A percentile compares a stretch with the other conserved stretches of the same genome.
These are phyloP conservation scores for Phialocephala sp. DNA, from an alignment of 2,329 filamentous ascomycete genomes.

Conservation along the genomic window DNA sequence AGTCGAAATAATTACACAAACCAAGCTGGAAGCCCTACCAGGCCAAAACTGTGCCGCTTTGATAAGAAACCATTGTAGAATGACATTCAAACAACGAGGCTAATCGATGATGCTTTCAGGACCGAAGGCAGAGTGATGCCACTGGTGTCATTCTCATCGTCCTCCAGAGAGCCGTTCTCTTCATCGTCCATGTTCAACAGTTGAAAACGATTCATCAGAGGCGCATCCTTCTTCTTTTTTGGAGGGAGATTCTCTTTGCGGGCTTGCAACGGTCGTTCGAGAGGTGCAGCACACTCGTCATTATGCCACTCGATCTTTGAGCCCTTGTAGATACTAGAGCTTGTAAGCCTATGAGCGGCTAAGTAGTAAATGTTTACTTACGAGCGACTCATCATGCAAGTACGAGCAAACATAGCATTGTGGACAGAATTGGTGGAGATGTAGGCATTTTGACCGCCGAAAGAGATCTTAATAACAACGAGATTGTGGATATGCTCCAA, in stretches of 20 bases:
- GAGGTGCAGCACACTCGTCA: conserved; percentile 69
- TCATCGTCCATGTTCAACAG: conserved; percentile 58
- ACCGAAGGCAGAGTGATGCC: conserved; percentile 26
- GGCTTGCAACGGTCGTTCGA: conserved; percentile 36
- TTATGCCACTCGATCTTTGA: conserved; percentile 72
- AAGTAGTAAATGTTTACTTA: conserved; percentile 16
- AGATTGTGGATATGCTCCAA: conserved; percentile 85
- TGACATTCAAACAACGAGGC: conserved; percentile 14
- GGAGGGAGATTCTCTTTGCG: conserved; percentile 39
- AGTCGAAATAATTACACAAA: neutral
- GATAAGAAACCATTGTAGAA: neutral
- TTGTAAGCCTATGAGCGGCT: conserved; percentile 18
- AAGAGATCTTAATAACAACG: conserved; percentile 68
- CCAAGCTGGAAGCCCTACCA: neutral
- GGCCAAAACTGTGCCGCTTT: neutral
- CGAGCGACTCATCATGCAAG: conserved; percentile 71
- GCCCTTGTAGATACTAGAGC: conserved; percentile 67
- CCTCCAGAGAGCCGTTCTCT: conserved; percentile 39
- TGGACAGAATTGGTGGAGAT: conserved; percentile 80
- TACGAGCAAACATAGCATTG: conserved; percentile 75
- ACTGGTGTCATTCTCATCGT: conserved; percentile 30
- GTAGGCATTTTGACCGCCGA: conserved; percentile 63
- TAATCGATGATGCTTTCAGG: conserved; percentile 12
- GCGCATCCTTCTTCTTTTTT: conserved; percentile 48
- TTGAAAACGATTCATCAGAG: conserved; percentile 65